Evolutionary conservation across 2,329 filamentous ascomycete species (phyloP).

Genomic region (Apiospora aurea): DNA sequence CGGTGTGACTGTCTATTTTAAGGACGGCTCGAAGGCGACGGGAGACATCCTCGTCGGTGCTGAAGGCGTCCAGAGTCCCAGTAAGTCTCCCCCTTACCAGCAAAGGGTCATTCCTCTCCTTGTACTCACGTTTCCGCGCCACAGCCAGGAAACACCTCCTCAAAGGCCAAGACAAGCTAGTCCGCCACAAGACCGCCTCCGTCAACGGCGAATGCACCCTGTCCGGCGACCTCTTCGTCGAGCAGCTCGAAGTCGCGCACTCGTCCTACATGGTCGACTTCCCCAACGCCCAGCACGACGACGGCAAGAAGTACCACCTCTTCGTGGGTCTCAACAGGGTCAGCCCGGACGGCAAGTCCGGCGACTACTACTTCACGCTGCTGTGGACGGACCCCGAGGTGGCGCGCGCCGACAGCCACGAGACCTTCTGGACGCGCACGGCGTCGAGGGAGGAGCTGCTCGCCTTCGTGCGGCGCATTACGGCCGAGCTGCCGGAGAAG

Average conservation of each 20-base stretch:
- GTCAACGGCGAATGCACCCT: constrained; percentile 40
- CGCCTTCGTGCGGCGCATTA: constrained; percentile 42
- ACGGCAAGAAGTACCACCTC: constrained; percentile 25
- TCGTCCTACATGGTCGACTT: constrained; percentile 40
- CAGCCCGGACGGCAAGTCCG: constrained; percentile 33
- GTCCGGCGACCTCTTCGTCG: constrained; percentile 36
- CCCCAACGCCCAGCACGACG: background rate
- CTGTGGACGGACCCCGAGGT: constrained; percentile 13
- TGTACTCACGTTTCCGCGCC: background rate
- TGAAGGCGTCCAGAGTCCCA: constrained; percentile 38
- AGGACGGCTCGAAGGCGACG: constrained; percentile 35
- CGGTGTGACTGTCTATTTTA: constrained; percentile 35
- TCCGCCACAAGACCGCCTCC: constrained; percentile 36
- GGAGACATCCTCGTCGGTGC: constrained; percentile 40
- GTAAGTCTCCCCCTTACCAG: constrained; percentile 24
- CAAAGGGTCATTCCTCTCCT: background rate
- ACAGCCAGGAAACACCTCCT: constrained; percentile 43
- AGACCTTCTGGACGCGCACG: constrained; percentile 77
- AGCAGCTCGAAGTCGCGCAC: constrained; percentile 42
- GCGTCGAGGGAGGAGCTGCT: constrained; percentile 60
- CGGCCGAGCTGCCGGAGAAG: constrained; percentile 29
- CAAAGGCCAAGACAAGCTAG: constrained; percentile 37
- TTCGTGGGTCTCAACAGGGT: constrained; percentile 37
- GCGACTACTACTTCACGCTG: constrained; percentile 37
- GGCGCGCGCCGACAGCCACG: constrained; percentile 42